Conservation (phyloP, 306 rosid species). For the Delonix regia region DNA sequence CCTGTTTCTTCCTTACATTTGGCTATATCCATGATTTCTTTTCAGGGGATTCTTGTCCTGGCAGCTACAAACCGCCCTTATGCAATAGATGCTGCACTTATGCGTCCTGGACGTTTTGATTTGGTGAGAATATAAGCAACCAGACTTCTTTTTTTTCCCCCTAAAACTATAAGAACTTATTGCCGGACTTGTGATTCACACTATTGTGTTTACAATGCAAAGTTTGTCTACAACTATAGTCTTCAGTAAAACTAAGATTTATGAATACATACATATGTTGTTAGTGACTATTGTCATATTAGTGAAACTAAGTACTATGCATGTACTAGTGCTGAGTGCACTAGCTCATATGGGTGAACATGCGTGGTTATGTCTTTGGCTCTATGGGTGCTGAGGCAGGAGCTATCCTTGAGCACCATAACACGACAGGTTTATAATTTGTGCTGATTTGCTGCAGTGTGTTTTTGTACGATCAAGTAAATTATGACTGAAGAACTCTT, state of each 20-base stretch:
- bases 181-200: not conserved
- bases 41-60: conserved; percentile 86
- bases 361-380: not conserved
- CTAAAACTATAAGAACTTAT: not conserved
- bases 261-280: not conserved
- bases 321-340: not conserved
- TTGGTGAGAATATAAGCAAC: conserved; percentile 49
- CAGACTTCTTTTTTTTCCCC: not conserved
- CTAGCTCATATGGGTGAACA: not conserved
- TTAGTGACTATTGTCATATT: not conserved
- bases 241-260: not conserved
- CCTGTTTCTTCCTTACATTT: conserved; percentile 15
- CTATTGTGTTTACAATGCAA: not conserved
- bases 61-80: conserved; percentile 98
- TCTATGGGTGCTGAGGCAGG: too few species aligned
- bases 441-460: not conserved
- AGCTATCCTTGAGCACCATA: not conserved
- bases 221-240: conserved; percentile 5
- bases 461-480: not conserved
- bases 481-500: not conserved
- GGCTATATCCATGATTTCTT: conserved; percentile 18
- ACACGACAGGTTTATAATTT: not conserved
- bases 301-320: too few species aligned
- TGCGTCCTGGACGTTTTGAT: conserved; percentile 96
- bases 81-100: conserved; percentile 87